Conservation (phyloP, 768 basidiomycete species). For the Tephrocybe rancida region DNA sequence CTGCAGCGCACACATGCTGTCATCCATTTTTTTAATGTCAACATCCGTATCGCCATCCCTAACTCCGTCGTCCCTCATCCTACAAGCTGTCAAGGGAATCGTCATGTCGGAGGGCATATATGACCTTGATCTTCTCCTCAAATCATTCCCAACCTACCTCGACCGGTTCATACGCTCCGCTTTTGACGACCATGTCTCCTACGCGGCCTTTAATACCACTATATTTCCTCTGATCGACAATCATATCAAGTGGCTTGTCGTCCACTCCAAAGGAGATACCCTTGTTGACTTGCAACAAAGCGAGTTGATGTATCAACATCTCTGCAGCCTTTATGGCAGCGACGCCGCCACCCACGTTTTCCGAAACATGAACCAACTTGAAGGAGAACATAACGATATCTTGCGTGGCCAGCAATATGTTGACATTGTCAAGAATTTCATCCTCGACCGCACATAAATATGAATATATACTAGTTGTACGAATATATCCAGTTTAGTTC, state of each 20-base stretch:
- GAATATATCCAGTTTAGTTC: background rate
- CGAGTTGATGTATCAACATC: slow-evolving; percentile 55
- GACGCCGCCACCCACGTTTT: slow-evolving; percentile 22
- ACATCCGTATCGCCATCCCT: slow-evolving; percentile 42
- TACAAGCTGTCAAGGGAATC: slow-evolving; percentile 52
- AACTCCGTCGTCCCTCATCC: slow-evolving; percentile 43
- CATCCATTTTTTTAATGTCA: slow-evolving; percentile 66
- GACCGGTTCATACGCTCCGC: slow-evolving; percentile 68
- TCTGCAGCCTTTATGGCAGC: slow-evolving; percentile 40
- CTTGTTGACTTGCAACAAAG: slow-evolving; percentile 69
- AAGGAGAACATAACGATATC: slow-evolving; percentile 58
- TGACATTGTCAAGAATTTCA: slow-evolving; percentile 44
- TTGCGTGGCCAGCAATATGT: slow-evolving; percentile 45
- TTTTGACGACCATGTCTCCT: slow-evolving; percentile 58
- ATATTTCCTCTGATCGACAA: slow-evolving; percentile 38
- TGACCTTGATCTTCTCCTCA: slow-evolving; percentile 67
- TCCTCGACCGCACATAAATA: slow-evolving; percentile 19
- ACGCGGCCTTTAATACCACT: slow-evolving; percentile 48
- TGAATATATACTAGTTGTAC: background rate
- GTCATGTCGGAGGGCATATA: slow-evolving; percentile 79
- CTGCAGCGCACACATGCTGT: slow-evolving; percentile 81
- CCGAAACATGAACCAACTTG: slow-evolving; percentile 41
- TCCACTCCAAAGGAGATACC: slow-evolving; percentile 76
- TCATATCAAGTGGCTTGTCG: slow-evolving; percentile 62
- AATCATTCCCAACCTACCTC: slow-evolving; percentile 67